Conservation (phyloP, 768 basidiomycete species). For the Hygrocybe punicea region DNA sequence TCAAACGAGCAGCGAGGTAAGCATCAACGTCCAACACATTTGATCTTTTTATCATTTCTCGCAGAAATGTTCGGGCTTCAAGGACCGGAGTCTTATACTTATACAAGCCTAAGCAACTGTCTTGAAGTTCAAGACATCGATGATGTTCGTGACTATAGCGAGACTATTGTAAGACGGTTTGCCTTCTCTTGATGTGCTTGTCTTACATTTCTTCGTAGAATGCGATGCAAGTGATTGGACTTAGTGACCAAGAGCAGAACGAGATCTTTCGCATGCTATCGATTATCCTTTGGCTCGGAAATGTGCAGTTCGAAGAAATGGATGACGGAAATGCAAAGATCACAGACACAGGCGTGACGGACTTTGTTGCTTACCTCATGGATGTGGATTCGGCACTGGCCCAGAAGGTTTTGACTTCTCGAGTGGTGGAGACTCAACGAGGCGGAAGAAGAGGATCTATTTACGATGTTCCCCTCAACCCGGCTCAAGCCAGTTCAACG, state of each 20-base stretch:
- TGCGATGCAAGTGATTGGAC: constrained; percentile 91
- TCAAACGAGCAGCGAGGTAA: constrained; percentile 83
- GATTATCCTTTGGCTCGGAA: constrained; percentile 91
- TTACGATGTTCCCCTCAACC: constrained; percentile 96
- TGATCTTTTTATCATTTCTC: constrained; percentile 12
- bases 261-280: constrained; percentile 95
- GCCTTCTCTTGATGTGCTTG: background rate
- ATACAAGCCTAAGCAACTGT: constrained; percentile 90
- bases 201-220: constrained; percentile 47
- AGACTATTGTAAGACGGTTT: constrained; percentile 72
- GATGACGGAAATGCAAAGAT: constrained; percentile 87
- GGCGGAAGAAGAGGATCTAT: constrained; percentile 91
- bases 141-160: constrained; percentile 80
- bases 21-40: constrained; percentile 15
- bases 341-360: constrained; percentile 81
- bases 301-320: constrained; percentile 83
- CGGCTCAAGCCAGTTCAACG: constrained; percentile 83
- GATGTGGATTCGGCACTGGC: constrained; percentile 76
- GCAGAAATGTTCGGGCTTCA: constrained; percentile 92
- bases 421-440: constrained; percentile 87
- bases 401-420: constrained; percentile 81
- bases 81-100: constrained; percentile 92
- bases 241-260: constrained; percentile 78
- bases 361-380: constrained; percentile 94
- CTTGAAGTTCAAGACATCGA: constrained; percentile 88